phyloP scores from a whole-genome alignment of 176 grass and related monocot genomes.

The Triticum dicoccoides region DNA sequence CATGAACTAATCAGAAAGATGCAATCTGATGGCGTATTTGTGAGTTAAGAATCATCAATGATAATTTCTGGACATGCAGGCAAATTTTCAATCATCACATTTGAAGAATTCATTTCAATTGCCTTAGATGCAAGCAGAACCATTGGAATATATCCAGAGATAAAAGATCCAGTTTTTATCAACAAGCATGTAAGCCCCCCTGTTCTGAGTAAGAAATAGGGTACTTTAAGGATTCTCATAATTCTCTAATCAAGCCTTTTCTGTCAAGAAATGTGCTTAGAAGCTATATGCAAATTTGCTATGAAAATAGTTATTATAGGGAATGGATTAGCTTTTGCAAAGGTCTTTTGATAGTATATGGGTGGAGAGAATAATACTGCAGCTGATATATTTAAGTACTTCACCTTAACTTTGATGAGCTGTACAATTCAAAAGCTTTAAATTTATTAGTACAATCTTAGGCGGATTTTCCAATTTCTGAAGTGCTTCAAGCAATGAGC shows the following conservation, averaged over 20 bases:
- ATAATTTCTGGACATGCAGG: constrained; percentile 37
- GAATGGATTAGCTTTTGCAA: background rate
- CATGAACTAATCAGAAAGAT: background rate
- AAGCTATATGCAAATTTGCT: background rate
- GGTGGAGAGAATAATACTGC: background rate
- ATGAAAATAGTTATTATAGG: background rate
- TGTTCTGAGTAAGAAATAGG: background rate
- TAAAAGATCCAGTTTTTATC: constrained; percentile 94
- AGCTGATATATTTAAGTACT: constrained; percentile 5
- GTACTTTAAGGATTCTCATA: background rate
- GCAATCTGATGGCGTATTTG: background rate
- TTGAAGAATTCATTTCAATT: constrained; percentile 93
- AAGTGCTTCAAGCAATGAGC: constrained; percentile 17
- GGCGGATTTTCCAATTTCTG: constrained; percentile 13
- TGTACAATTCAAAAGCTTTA: background rate
- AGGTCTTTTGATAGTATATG: background rate
- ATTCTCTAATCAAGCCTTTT: constrained; percentile 11
- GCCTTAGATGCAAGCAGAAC: constrained; percentile 79
- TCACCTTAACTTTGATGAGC: background rate
- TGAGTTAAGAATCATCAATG: constrained; percentile 14
- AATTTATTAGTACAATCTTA: background rate
- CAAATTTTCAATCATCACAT: constrained; percentile 82
- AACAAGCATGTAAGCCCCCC: constrained; percentile 78
- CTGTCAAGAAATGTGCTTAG: background rate
- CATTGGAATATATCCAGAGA: constrained; percentile 94